Base-by-base conservation (phyloP, 129 eudicot species). In the Cynara cardunculus region DNA sequence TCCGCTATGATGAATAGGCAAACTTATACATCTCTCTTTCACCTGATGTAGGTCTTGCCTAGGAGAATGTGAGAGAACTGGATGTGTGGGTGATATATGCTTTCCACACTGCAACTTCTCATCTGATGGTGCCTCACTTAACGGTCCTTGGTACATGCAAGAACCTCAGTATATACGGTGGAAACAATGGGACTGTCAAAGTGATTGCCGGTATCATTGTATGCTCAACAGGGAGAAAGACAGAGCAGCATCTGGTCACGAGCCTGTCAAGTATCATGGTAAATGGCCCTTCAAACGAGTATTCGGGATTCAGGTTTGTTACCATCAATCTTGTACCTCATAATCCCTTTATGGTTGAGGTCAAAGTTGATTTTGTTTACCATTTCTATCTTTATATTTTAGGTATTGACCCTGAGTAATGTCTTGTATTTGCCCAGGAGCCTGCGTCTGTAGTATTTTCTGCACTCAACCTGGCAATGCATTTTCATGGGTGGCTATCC, bases 211-310 rank as follows among this genome's bases (percentile, higher is more conserved):
- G 61, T 91, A 94, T 84, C 87, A 90, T 79, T 94, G 98, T 84
- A 94, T 94, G 98, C 77, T 87, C 11, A 76, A 83, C 28, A 87
- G 89, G 84, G 98, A 94, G 83, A 83, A 76, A 71, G 89, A 84
- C 68, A 86, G 93, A 86, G 89, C 90, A 79, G 77, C 82, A 73
- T 83, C 78, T 76, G 97, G 93, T 59, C 88, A 78, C 5, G 80
- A 37, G 75, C 93, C 97, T 81, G 93, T 91, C 32, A 94, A 91
- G 71, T 94, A 94, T 85, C 98, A 94, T 82, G 98, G 98, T 41
- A 94, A 94, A 88, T 94, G 98, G 97, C 97, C 98, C 24, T 89
- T 91, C 85, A 85, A 73, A 66, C 91, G 98, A 71, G 81, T 91
- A 26, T 89, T 28, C 59, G 91, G 97, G 53, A 83, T 94, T 25